Conservation (phyloP, 371 early-diverging fungal species). For the Mortierella sp. region DNA sequence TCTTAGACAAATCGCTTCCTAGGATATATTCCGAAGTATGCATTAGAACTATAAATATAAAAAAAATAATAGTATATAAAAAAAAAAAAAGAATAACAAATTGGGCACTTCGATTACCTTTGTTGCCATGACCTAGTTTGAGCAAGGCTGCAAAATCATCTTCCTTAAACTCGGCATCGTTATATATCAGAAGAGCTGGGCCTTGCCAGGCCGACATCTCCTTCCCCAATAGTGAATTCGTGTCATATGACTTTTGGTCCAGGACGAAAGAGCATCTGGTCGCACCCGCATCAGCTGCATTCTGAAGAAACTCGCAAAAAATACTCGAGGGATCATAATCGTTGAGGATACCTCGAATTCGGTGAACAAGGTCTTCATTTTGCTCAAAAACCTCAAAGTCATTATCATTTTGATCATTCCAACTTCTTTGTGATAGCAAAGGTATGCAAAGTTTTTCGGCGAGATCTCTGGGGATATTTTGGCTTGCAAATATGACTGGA, state of each 20-base stretch:
- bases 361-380: slow-evolving; percentile 27
- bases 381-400: slow-evolving; percentile 28
- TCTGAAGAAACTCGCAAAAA: slow-evolving; percentile 57
- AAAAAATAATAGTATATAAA: too few species aligned
- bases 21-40: too few species aligned
- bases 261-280: slow-evolving; percentile 43
- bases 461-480: background rate
- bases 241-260: slow-evolving; percentile 20
- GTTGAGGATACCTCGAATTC: slow-evolving; percentile 34
- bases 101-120: slow-evolving; percentile 30
- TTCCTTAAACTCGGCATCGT: slow-evolving; percentile 47
- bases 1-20: slow-evolving; percentile 34
- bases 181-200: slow-evolving; percentile 56
- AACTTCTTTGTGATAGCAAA: slow-evolving; percentile 19
- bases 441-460: slow-evolving; percentile 17
- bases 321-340: slow-evolving; percentile 48
- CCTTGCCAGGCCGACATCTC: slow-evolving; percentile 58
- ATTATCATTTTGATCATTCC: slow-evolving; percentile 26
- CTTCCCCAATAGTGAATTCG: slow-evolving; percentile 12
- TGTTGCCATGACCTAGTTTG: slow-evolving; percentile 55
- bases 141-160: slow-evolving; percentile 41
- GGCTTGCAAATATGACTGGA: slow-evolving; percentile 8
- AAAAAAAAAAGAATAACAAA: background rate
- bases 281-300: slow-evolving; percentile 60
- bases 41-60: background rate